Conservation (phyloP, 306 rosid genomes). For the Trifolium fragiferum region DNA sequence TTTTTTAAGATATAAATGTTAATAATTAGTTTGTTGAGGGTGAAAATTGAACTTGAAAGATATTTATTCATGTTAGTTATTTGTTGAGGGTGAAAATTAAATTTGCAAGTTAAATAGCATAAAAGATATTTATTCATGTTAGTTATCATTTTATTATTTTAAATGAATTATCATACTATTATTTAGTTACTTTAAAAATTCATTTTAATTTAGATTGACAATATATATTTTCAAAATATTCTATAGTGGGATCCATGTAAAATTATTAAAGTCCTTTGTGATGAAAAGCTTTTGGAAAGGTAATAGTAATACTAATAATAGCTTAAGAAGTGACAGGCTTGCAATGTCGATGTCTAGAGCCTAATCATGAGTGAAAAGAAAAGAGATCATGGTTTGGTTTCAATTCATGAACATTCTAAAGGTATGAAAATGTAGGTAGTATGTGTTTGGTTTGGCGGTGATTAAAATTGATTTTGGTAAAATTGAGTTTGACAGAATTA, state of each 20-base stretch:
- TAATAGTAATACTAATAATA: too few relatives aligned
- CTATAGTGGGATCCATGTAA: slow-evolving; percentile 51
- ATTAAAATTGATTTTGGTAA: too few relatives aligned
- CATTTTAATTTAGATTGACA: neutral
- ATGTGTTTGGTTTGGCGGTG: too few relatives aligned
- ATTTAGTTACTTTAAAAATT: neutral
- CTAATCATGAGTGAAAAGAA: slow-evolving; percentile 51
- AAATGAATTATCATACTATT: neutral
- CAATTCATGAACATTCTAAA: slow-evolving; percentile 38
- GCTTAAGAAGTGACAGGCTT: slow-evolving; percentile 56
- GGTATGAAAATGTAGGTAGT: slow-evolving; percentile 21
- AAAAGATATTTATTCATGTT: neutral
- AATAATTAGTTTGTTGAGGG: too few relatives aligned
- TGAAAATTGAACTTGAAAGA: too few relatives aligned
- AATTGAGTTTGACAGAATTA: too few relatives aligned
- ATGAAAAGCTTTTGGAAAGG: slow-evolving; percentile 50
- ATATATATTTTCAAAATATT: neutral
- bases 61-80: too few relatives aligned
- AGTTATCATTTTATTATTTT: neutral
- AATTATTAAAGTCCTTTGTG: slow-evolving; percentile 58
- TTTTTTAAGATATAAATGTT: too few relatives aligned
- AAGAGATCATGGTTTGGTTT: slow-evolving; percentile 45
- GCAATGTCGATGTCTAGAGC: slow-evolving; percentile 51
- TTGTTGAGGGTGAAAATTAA: too few relatives aligned
- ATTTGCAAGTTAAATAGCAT: neutral